Evolutionary conservation across 495 filamentous ascomycete species (phyloP).

Genomic region (Cercophora scortea): DNA sequence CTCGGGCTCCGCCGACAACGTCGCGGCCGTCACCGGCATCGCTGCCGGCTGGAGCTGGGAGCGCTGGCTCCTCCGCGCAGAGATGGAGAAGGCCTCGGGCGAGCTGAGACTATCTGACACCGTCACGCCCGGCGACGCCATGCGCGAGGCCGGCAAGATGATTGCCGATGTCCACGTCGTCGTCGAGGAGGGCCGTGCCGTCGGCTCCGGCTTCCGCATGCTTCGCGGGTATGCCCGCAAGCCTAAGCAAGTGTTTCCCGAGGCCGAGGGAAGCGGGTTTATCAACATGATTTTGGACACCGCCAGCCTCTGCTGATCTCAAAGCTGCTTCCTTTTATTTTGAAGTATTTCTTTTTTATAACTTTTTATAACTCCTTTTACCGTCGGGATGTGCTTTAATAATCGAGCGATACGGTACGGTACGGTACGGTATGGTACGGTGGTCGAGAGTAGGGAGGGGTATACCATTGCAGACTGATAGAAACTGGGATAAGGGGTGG

Average conservation of each 20-base stretch:
- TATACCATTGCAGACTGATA: too few relatives aligned
- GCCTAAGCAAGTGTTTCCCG: conserved; percentile 32
- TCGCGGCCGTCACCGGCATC: conserved; percentile 68
- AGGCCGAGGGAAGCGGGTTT: conserved; percentile 1
- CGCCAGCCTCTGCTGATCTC: background rate
- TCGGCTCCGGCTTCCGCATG: conserved; percentile 76
- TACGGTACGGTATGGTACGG: too few relatives aligned
- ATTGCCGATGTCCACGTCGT: conserved; percentile 73
- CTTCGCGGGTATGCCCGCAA: conserved; percentile 88
- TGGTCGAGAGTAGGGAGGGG: too few relatives aligned
- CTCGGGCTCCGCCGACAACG: conserved; percentile 61
- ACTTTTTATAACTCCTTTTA: too few relatives aligned
- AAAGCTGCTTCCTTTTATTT: too few relatives aligned
- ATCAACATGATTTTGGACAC: conserved; percentile 15
- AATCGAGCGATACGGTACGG: too few relatives aligned
- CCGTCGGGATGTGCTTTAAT: too few relatives aligned
- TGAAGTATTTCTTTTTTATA: too few relatives aligned
- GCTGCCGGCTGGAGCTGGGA: conserved; percentile 93
- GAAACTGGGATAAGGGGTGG: too few relatives aligned
- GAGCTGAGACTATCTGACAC: conserved; percentile 45
- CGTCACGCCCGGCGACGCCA: conserved; percentile 34
- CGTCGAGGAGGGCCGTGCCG: conserved; percentile 74
- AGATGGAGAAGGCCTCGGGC: conserved; percentile 71
- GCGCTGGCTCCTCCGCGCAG: conserved; percentile 83
- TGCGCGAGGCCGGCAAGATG: conserved; percentile 42